Percentiles rank a stretch among this genome's conserved stretches.
Evolutionary conservation across 2,329 filamentous ascomycete genomes (phyloP).

Genomic region (Penicillium aurantiogriseum): DNA sequence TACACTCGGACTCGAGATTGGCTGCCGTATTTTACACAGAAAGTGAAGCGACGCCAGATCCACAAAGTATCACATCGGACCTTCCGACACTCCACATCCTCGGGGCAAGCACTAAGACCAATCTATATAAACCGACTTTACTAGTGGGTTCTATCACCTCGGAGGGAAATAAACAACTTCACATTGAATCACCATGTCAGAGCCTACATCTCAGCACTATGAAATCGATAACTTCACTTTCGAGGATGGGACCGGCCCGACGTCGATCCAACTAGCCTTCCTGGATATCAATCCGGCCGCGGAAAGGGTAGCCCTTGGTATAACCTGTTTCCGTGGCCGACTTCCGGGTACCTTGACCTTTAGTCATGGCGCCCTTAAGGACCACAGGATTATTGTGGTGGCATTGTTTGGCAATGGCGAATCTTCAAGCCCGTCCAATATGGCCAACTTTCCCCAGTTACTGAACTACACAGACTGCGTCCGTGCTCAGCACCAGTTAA

Average conservation of each 20-base stretch:
- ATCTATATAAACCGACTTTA: background rate
- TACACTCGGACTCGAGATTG: too few species aligned
- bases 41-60: background rate
- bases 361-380: conserved; percentile 40
- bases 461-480: conserved; percentile 48
- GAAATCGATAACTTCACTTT: background rate
- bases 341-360: conserved; percentile 53
- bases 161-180: background rate
- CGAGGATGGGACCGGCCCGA: background rate
- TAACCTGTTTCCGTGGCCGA: conserved; percentile 56
- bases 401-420: conserved; percentile 52
- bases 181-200: background rate
- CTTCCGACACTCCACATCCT: background rate
- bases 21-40: too few species aligned
- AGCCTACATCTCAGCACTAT: background rate
- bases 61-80: background rate
- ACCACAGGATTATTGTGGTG: conserved; percentile 48
- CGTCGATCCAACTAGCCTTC: background rate
- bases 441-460: conserved; percentile 37
- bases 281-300: background rate
- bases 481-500: conserved; percentile 42
- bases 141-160: too few species aligned
- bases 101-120: background rate
- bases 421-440: conserved; percentile 50
- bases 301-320: conserved; percentile 28